Percentiles rank a stretch among this genome's conserved stretches.
Evolutionary conservation across 257 asterid genomes (phyloP).

Genomic region (Lavandula angustifolia): DNA sequence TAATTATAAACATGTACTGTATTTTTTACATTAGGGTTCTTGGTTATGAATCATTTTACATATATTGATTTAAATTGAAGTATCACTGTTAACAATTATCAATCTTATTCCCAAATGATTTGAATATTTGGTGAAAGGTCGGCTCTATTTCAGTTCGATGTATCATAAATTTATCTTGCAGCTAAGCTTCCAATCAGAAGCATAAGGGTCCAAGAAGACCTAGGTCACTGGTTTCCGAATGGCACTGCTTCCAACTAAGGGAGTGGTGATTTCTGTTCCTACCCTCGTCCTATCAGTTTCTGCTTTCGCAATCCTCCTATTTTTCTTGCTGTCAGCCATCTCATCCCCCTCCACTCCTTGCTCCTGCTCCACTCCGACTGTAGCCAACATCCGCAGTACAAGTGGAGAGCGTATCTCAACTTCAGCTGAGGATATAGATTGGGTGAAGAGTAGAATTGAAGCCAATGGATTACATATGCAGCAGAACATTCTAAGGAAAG

Average conservation of each 20-base stretch:
- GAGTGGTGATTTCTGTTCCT: constrained; percentile 74
- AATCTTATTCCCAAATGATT: constrained; percentile 15
- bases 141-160: constrained; percentile 13
- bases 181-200: constrained; percentile 25
- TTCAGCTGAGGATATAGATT: constrained; percentile 64
- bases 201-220: constrained; percentile 10
- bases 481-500: constrained; percentile 81
- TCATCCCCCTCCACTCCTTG: constrained; percentile 54
- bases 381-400: constrained; percentile 8
- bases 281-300: constrained; percentile 55
- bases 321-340: constrained; percentile 49
- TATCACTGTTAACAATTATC: neutral
- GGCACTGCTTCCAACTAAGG: constrained; percentile 61
- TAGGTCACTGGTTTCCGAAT: constrained; percentile 27
- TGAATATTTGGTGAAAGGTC: neutral
- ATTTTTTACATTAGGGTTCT: neutral
- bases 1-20: neutral
- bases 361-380: constrained; percentile 45
- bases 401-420: constrained; percentile 51
- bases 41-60: neutral
- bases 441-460: constrained; percentile 72
- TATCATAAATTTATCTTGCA: constrained; percentile 23
- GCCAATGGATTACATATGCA: constrained; percentile 89
- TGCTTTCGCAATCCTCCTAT: constrained; percentile 52
- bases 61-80: neutral